phyloP scores from a whole-genome alignment of 2,329 filamentous ascomycete genomes.

The Trichoderma hamatum region DNA sequence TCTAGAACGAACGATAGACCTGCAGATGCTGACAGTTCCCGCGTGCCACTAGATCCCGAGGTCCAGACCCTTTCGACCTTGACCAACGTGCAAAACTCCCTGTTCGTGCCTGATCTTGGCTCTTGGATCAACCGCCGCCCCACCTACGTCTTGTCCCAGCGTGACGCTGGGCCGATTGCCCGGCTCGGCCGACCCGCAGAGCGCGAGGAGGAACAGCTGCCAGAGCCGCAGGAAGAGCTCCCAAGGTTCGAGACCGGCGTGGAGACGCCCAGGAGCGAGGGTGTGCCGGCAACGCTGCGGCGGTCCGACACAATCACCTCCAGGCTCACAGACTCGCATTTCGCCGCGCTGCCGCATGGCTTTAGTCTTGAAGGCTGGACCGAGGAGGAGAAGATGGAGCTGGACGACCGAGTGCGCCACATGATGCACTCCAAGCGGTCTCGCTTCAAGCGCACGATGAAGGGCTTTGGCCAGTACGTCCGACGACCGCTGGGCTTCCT shows the following conservation, averaged over 20 bases:
- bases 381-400: constrained; percentile 70
- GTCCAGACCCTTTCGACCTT: constrained; percentile 80
- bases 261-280: constrained; percentile 29
- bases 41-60: constrained; percentile 69
- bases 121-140: constrained; percentile 74
- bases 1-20: constrained; percentile 6
- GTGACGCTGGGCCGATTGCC: constrained; percentile 31
- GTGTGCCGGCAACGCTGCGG: constrained; percentile 36
- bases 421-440: constrained; percentile 82
- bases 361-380: constrained; percentile 74
- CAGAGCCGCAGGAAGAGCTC: constrained; percentile 26
- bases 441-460: constrained; percentile 77
- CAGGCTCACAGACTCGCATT: constrained; percentile 68
- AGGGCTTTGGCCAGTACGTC: constrained; percentile 80
- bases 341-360: constrained; percentile 78
- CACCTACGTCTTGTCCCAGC: constrained; percentile 71
- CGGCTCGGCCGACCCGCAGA: neutral
- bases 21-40: constrained; percentile 16
- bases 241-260: constrained; percentile 31
- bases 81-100: constrained; percentile 87
- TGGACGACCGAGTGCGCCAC: constrained; percentile 86
- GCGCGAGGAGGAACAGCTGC: neutral
- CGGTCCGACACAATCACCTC: constrained; percentile 66
- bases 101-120: constrained; percentile 83
- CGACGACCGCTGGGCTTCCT: constrained; percentile 77